Evolutionary conservation across 306 rosid species (phyloP).

Genomic region (Luffa acutangula): DNA sequence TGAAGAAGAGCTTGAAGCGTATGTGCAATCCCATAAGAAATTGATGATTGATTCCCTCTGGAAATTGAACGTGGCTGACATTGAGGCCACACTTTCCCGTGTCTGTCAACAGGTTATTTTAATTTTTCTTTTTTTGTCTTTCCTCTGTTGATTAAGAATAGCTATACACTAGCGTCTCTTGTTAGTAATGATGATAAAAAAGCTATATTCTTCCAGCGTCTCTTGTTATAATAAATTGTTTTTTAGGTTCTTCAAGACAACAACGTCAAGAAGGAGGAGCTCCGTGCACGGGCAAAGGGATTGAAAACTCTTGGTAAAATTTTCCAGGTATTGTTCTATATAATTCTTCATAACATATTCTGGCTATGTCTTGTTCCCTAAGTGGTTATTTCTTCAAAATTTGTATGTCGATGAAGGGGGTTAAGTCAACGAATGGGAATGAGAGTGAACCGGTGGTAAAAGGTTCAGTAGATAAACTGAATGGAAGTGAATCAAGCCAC

Average conservation of each 20-base stretch:
- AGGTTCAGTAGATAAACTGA: slow-evolving; percentile 48
- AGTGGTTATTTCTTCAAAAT: slow-evolving; percentile 21
- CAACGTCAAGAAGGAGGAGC: slow-evolving; percentile 76
- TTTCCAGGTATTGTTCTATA: slow-evolving; percentile 61
- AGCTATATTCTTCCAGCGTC: neutral
- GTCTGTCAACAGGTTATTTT: slow-evolving; percentile 88
- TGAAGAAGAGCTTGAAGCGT: slow-evolving; percentile 84
- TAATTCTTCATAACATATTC: neutral
- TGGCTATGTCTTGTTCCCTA: slow-evolving; percentile 6
- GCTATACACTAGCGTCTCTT: neutral
- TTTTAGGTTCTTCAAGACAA: slow-evolving; percentile 88
- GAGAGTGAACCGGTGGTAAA: slow-evolving; percentile 35
- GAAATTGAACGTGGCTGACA: slow-evolving; percentile 97
- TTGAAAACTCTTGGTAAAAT: slow-evolving; percentile 94
- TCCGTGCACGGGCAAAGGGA: slow-evolving; percentile 92
- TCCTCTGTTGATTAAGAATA: neutral
- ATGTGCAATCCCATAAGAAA: slow-evolving; percentile 77
- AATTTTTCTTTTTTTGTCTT: neutral
- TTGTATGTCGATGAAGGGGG: slow-evolving; percentile 42
- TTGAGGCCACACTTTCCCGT: slow-evolving; percentile 93
- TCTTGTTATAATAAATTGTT: slow-evolving; percentile 15
- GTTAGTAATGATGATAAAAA: slow-evolving; percentile 17
- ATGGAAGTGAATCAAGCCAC: slow-evolving; percentile 53
- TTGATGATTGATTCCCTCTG: slow-evolving; percentile 92
- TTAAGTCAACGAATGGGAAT: slow-evolving; percentile 50